A percentile compares a stretch with the other conserved stretches of the same genome.
Evolutionary conservation across 108 stramenopile genomes (phyloP).

Genomic region (Aurantiochytrium sp.): DNA sequence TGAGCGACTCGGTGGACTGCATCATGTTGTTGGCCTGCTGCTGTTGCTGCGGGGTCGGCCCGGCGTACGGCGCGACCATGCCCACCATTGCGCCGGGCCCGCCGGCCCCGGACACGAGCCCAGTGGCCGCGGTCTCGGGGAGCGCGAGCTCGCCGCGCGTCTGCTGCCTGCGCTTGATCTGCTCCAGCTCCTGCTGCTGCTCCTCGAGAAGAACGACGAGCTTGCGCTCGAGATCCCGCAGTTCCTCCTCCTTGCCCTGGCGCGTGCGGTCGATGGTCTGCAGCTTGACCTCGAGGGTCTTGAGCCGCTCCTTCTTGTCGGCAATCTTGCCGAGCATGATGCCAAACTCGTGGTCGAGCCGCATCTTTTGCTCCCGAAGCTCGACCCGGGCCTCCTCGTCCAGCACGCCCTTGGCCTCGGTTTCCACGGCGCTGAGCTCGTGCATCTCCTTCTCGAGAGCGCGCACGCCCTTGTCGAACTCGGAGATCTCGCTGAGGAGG

Average conservation of each 20-base stretch:
- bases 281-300: slow-evolving; percentile 60
- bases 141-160: slow-evolving; percentile 50
- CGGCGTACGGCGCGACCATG: background rate
- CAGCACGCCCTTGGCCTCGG: slow-evolving; percentile 59
- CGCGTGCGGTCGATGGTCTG: slow-evolving; percentile 61
- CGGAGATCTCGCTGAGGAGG: slow-evolving; percentile 60
- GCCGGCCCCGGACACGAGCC: background rate
- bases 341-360: slow-evolving; percentile 75
- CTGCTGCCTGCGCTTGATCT: slow-evolving; percentile 67
- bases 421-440: slow-evolving; percentile 65
- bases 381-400: slow-evolving; percentile 57
- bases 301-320: slow-evolving; percentile 69
- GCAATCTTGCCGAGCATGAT: slow-evolving; percentile 73
- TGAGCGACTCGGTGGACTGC: slow-evolving; percentile 77
- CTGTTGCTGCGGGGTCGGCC: slow-evolving; percentile 61
- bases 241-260: slow-evolving; percentile 70
- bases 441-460: slow-evolving; percentile 76
- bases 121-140: slow-evolving; percentile 25
- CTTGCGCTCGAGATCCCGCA: slow-evolving; percentile 72
- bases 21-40: slow-evolving; percentile 73
- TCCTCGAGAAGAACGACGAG: slow-evolving; percentile 80
- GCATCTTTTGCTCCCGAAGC: slow-evolving; percentile 71
- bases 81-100: slow-evolving; percentile 15
- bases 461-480: slow-evolving; percentile 70
- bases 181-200: slow-evolving; percentile 73